These are phyloP conservation scores for Pneumocystis jirovecii DNA, from an alignment of 1,139 yeast genomes.

Conservation along the genomic window DNA sequence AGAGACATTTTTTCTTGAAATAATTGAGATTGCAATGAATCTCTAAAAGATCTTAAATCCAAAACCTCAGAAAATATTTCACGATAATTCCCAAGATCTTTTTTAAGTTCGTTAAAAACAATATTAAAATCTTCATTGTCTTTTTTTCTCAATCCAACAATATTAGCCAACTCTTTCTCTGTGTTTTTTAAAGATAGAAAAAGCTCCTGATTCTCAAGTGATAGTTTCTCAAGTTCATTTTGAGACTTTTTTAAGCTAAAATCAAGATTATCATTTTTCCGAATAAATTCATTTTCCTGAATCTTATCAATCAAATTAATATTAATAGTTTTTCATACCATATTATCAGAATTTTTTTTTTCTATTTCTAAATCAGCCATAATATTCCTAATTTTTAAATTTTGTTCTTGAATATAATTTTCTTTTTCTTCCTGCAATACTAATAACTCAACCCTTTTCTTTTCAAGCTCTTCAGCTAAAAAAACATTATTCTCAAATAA, in stretches of 20 bases:
- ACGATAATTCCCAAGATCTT: neutral
- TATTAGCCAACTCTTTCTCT: slow-evolving; percentile 10
- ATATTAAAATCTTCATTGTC: neutral
- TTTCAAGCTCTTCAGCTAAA: neutral
- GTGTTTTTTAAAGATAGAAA: slow-evolving; percentile 4
- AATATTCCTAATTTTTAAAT: slow-evolving; percentile 9
- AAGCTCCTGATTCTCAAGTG: neutral
- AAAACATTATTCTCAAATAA: neutral
- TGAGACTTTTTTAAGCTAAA: neutral
- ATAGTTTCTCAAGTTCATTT: neutral
- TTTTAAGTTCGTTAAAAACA: neutral
- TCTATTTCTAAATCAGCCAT: slow-evolving; percentile 5
- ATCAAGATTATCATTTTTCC: slow-evolving; percentile 3
- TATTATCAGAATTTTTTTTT: neutral
- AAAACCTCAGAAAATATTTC: neutral
- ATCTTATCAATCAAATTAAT: neutral
- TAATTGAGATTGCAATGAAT: neutral
- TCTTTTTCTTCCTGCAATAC: slow-evolving; percentile 13
- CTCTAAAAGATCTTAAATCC: neutral
- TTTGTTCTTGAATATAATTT: slow-evolving; percentile 9
- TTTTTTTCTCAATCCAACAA: slow-evolving; percentile 4
- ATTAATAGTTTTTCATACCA: neutral
- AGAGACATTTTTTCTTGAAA: neutral
- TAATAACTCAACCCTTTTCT: slow-evolving; percentile 2
- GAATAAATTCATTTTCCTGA: slow-evolving; percentile 3